Percentiles rank a stretch among this genome's conserved stretches.
Evolutionary conservation across 2,329 filamentous ascomycete species (phyloP).

Genomic region (Aspergillus brunneoviolaceus): DNA sequence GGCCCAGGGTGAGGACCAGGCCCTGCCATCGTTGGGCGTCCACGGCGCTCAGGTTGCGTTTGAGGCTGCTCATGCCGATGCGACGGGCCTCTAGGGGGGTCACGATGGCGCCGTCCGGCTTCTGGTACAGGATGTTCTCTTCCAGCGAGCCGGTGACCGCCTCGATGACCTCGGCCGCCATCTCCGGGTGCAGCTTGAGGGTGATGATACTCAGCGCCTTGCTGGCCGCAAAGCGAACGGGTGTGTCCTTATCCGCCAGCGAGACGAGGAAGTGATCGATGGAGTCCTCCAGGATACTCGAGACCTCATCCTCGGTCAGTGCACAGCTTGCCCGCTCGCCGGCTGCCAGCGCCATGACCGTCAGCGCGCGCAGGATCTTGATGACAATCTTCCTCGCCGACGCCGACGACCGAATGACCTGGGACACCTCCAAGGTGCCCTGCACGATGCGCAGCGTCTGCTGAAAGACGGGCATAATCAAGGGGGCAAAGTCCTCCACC

Average conservation of each 20-base stretch:
- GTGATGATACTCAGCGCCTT: constrained; percentile 89
- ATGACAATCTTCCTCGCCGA: constrained; percentile 78
- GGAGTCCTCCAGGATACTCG: constrained; percentile 69
- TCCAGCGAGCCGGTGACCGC: constrained; percentile 71
- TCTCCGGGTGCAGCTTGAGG: constrained; percentile 72
- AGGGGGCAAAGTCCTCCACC: constrained; percentile 69
- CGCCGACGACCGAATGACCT: constrained; percentile 66
- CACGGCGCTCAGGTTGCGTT: constrained; percentile 67
- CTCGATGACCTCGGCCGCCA: constrained; percentile 84
- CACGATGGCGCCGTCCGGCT: constrained; percentile 42
- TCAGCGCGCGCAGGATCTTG: constrained; percentile 77
- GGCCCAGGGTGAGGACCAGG: constrained; percentile 79
- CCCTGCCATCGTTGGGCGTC: constrained; percentile 90
- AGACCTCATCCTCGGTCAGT: constrained; percentile 34
- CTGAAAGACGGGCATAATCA: constrained; percentile 66
- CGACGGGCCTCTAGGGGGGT: constrained; percentile 34
- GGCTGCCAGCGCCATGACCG: constrained; percentile 62
- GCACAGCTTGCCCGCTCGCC: constrained; percentile 37
- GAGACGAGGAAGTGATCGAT: constrained; percentile 79
- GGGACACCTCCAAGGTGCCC: constrained; percentile 50
- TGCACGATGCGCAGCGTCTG: constrained; percentile 61
- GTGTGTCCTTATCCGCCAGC: constrained; percentile 83
- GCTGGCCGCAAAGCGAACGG: constrained; percentile 84
- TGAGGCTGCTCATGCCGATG: constrained; percentile 40
- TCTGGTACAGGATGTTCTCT: constrained; percentile 61